A percentile compares a stretch with the other conserved stretches of the same genome.
Evolutionary conservation across 2,329 filamentous ascomycete species (phyloP).

Genomic region (Cladobotryum mycophilum): DNA sequence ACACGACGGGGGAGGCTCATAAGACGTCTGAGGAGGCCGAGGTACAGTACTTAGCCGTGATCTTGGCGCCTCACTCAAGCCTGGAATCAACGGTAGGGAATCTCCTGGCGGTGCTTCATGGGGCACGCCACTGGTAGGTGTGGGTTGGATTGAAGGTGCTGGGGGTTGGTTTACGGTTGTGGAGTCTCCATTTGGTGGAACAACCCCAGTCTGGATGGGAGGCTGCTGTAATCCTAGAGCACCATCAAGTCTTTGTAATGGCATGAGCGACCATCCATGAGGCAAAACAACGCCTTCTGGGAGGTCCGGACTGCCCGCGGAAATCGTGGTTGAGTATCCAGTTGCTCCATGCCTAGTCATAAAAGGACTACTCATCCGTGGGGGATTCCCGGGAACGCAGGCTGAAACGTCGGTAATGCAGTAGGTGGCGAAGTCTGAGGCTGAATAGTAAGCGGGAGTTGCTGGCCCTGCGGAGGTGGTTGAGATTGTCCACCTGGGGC

Average conservation of each 20-base stretch:
- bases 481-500: constrained; percentile 16
- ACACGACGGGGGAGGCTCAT: constrained; percentile 33
- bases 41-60: background rate
- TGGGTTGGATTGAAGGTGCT: constrained; percentile 1
- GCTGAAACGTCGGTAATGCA: constrained; percentile 11
- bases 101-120: constrained; percentile 3
- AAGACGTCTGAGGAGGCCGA: constrained; percentile 1
- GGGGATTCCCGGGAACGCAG: constrained; percentile 21
- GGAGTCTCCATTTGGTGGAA: constrained; percentile 13
- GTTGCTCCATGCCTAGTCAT: constrained; percentile 43
- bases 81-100: background rate
- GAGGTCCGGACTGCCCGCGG: constrained; percentile 54
- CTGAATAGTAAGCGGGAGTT: background rate
- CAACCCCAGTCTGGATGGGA: constrained; percentile 17
- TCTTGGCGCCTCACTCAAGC: background rate
- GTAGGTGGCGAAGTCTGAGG: constrained; percentile 7
- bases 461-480: constrained; percentile 1
- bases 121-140: background rate
- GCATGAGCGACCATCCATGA: constrained; percentile 58
- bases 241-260: constrained; percentile 51
- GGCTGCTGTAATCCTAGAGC: constrained; percentile 19
- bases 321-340: constrained; percentile 44
- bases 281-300: constrained; percentile 60
- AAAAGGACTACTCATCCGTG: constrained; percentile 34
- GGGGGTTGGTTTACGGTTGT: constrained; percentile 9